These are phyloP conservation scores for Cladosporium oxysporum DNA, from an alignment of 2,329 filamentous ascomycete species.

Conservation along the genomic window DNA sequence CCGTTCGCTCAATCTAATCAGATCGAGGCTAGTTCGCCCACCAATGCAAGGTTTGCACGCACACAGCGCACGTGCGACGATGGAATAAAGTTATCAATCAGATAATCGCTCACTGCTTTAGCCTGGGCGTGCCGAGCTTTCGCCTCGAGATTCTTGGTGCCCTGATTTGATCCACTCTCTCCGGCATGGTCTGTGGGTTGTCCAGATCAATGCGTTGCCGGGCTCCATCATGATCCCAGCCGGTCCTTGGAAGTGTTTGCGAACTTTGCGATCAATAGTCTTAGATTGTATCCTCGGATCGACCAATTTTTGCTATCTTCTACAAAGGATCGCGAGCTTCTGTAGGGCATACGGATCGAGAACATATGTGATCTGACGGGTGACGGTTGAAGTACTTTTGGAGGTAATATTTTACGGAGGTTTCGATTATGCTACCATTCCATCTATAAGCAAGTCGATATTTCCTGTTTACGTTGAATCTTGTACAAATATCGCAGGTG, in stretches of 20 bases:
- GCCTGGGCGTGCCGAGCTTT: neutral
- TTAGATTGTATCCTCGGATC: neutral
- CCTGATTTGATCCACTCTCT: neutral
- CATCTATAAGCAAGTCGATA: neutral
- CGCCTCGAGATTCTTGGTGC: neutral
- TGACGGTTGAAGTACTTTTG: neutral
- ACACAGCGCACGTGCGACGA: constrained; percentile 9
- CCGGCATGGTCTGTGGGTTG: neutral
- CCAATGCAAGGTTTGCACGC: neutral
- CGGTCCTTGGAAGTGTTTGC: neutral
- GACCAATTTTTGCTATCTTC: neutral
- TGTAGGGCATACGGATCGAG: neutral
- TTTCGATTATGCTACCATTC: neutral
- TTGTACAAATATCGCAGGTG: neutral
- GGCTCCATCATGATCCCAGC: neutral
- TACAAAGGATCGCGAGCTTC: neutral
- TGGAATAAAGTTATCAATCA: constrained; percentile 18
- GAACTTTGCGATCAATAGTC: neutral
- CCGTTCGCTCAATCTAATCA: constrained; percentile 17
- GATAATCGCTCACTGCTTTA: constrained; percentile 13
- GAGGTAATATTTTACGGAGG: neutral
- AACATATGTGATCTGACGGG: neutral
- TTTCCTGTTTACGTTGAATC: neutral
- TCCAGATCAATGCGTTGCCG: neutral
- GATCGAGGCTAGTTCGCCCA: constrained; percentile 11